phyloP scores from a whole-genome alignment of 2,329 filamentous ascomycete species.

The Botrytis squamosa region DNA sequence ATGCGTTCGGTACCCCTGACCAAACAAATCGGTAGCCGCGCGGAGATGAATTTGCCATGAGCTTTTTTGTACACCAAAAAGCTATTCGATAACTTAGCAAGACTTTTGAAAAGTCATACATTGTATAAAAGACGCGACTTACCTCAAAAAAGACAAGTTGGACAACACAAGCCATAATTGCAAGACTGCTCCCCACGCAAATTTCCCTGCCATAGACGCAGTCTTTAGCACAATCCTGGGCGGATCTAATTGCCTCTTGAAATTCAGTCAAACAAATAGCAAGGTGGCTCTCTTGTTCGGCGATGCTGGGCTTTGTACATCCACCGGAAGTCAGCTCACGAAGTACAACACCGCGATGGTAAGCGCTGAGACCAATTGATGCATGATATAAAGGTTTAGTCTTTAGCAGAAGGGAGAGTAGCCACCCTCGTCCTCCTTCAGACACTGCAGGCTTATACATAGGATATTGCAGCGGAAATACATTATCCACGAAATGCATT shows the following conservation, averaged over 20 bases:
- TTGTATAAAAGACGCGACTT: not conserved
- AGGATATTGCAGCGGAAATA: slow-evolving; percentile 62
- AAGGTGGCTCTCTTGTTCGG: slow-evolving; percentile 36
- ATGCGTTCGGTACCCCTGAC: slow-evolving; percentile 18
- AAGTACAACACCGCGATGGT: slow-evolving; percentile 42
- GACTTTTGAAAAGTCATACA: slow-evolving; percentile 40
- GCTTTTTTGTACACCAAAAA: slow-evolving; percentile 44
- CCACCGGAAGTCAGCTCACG: slow-evolving; percentile 30
- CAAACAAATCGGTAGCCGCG: slow-evolving; percentile 31
- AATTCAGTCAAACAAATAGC: slow-evolving; percentile 27
- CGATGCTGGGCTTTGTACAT: slow-evolving; percentile 20
- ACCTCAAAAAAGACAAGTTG: slow-evolving; percentile 55
- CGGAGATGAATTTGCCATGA: slow-evolving; percentile 34
- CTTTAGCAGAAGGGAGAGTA: slow-evolving; percentile 49
- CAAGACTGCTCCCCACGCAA: slow-evolving; percentile 30
- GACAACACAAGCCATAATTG: slow-evolving; percentile 51
- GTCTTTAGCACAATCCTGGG: slow-evolving; percentile 29
- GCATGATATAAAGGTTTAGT: slow-evolving; percentile 59
- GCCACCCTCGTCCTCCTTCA: slow-evolving; percentile 61
- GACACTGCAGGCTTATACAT: slow-evolving; percentile 58
- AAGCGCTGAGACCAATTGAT: slow-evolving; percentile 54
- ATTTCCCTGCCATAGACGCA: not conserved
- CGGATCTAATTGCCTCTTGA: slow-evolving; percentile 32
- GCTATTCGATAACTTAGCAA: slow-evolving; percentile 32
- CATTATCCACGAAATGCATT: slow-evolving; percentile 61